Evolutionary conservation across 2,329 filamentous ascomycete species (phyloP).

Genomic region (Onygenales sp.): DNA sequence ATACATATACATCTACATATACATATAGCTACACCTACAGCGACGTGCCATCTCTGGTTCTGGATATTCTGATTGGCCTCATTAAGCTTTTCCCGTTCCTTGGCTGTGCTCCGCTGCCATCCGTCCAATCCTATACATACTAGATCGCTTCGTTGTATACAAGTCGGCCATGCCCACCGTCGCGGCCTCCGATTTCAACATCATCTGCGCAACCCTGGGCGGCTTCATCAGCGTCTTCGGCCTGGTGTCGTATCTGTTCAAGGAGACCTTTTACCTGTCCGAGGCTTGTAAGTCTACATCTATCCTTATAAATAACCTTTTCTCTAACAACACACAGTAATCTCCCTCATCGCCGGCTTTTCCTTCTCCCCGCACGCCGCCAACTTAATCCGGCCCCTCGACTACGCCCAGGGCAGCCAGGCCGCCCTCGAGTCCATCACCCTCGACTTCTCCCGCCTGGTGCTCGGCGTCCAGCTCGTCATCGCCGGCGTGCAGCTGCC

Average conservation of each 20-base stretch:
- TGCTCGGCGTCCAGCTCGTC: constrained; percentile 83
- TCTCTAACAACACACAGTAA: constrained; percentile 50
- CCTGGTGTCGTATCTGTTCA: constrained; percentile 77
- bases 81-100: no score
- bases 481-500: constrained; percentile 82
- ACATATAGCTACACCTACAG: no score
- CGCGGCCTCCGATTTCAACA: constrained; percentile 68
- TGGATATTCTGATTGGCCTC: no score
- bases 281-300: constrained; percentile 61
- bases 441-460: constrained; percentile 74
- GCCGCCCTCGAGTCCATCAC: constrained; percentile 62
- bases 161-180: constrained; percentile 48
- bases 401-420: constrained; percentile 56
- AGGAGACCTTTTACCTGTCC: constrained; percentile 83
- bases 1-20: no score
- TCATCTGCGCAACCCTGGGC: constrained; percentile 68
- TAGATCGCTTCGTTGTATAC: not conserved
- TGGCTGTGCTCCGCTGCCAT: constrained; percentile 1
- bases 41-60: no score
- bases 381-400: constrained; percentile 63
- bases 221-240: constrained; percentile 88
- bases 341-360: constrained; percentile 70
- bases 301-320: not conserved
- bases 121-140: no score
- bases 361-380: constrained; percentile 68